Percentiles rank a stretch among this genome's conserved stretches.
These are phyloP conservation scores for Irpex lacteus DNA, from an alignment of 1,284 basidiomycete genomes.

Conservation along the genomic window DNA sequence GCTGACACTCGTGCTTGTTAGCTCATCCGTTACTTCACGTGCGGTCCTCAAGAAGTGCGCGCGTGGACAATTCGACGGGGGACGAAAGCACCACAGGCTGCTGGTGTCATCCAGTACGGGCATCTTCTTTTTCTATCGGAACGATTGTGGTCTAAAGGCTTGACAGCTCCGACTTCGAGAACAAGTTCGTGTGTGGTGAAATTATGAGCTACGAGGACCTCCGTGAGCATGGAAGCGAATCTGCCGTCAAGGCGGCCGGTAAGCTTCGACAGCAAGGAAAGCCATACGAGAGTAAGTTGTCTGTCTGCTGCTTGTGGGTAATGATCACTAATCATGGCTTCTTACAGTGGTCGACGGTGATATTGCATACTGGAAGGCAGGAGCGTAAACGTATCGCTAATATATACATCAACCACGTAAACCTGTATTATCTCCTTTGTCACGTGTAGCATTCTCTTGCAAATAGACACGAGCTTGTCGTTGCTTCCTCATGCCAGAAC, in stretches of 20 bases:
- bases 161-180: slow-evolving; percentile 86
- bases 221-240: slow-evolving; percentile 89
- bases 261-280: slow-evolving; percentile 97
- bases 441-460: not conserved
- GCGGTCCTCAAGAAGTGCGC: slow-evolving; percentile 94
- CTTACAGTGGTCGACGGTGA: slow-evolving; percentile 75
- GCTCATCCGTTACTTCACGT: slow-evolving; percentile 96
- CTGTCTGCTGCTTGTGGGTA: slow-evolving; percentile 4
- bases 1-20: slow-evolving; percentile 26
- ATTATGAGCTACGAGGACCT: slow-evolving; percentile 95
- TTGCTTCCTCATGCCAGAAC: no score
- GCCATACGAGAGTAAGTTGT: slow-evolving; percentile 82
- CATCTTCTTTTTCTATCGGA: not conserved
- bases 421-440: not conserved
- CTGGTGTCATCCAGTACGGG: slow-evolving; percentile 95
- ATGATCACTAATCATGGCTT: slow-evolving; percentile 2
- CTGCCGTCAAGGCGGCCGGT: slow-evolving; percentile 91
- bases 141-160: slow-evolving; percentile 5
- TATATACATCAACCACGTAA: not conserved
- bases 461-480: not conserved
- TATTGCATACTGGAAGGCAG: slow-evolving; percentile 83
- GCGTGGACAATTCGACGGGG: slow-evolving; percentile 97
- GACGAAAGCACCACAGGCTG: slow-evolving; percentile 94
- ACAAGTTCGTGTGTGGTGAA: slow-evolving; percentile 99
- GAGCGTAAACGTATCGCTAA: slow-evolving; percentile 26